Evolutionary conservation across 805 yeast genomes (phyloP).

Genomic region (Grigorovia transvaalensis): DNA sequence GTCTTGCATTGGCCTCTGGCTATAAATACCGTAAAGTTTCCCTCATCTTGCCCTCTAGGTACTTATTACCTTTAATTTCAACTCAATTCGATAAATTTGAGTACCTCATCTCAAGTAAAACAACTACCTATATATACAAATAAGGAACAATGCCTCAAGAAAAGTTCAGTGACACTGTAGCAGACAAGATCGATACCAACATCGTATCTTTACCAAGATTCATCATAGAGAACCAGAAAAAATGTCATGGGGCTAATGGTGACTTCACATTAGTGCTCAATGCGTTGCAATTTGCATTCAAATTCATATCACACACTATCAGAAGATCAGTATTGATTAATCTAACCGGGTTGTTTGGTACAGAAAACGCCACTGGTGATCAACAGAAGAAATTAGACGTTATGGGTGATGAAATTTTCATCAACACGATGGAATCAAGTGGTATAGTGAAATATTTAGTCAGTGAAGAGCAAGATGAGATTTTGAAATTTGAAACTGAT

Average conservation of each 20-base stretch:
- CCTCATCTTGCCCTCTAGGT: neutral
- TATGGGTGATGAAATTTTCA: slow-evolving; percentile 93
- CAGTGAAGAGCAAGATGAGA: slow-evolving; percentile 91
- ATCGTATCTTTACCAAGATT: slow-evolving; percentile 82
- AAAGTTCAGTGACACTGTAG: neutral
- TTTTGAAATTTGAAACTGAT: slow-evolving; percentile 71
- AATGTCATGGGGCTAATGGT: slow-evolving; percentile 73
- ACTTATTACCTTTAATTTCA: neutral
- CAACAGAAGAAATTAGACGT: slow-evolving; percentile 95
- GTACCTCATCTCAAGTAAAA: neutral
- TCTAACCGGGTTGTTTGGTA: slow-evolving; percentile 82
- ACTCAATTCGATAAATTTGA: neutral
- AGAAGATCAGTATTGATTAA: slow-evolving; percentile 90
- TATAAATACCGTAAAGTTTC: neutral
- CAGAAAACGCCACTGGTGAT: slow-evolving; percentile 85
- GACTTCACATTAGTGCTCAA: slow-evolving; percentile 82
- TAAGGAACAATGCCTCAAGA: neutral
- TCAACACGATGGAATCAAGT: slow-evolving; percentile 90
- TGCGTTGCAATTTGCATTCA: slow-evolving; percentile 89
- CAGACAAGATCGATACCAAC: slow-evolving; percentile 63
- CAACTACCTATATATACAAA: neutral
- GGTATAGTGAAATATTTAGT: slow-evolving; percentile 85
- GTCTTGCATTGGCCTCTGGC: neutral
- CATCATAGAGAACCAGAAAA: slow-evolving; percentile 72
- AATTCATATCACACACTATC: slow-evolving; percentile 91